phyloP scores from a whole-genome alignment of 2,329 filamentous ascomycete genomes.

The Grosmannia penicillata region DNA sequence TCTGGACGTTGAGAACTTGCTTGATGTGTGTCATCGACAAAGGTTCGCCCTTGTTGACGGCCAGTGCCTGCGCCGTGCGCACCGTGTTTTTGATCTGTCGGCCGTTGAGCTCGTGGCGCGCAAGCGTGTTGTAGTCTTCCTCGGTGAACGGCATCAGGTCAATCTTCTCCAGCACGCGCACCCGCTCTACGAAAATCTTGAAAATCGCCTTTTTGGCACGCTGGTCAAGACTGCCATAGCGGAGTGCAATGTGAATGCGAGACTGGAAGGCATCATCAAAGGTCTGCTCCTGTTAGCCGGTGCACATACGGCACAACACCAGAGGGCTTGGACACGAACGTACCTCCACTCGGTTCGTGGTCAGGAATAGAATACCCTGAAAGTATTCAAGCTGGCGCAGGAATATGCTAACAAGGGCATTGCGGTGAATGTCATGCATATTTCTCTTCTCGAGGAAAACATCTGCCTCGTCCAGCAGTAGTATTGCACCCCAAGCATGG shows the following conservation, averaged over 20 bases:
- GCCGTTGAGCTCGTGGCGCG: constrained; percentile 48
- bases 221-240: constrained; percentile 59
- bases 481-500: constrained; percentile 32
- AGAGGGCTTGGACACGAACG: constrained; percentile 6
- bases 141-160: constrained; percentile 47
- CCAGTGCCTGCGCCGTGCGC: constrained; percentile 67
- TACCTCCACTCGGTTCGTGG: constrained; percentile 69
- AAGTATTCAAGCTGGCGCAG: constrained; percentile 80
- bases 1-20: constrained; percentile 69
- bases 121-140: constrained; percentile 50
- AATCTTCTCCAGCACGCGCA: constrained; percentile 48
- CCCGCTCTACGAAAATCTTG: constrained; percentile 67
- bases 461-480: constrained; percentile 38
- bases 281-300: constrained; percentile 17
- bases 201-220: constrained; percentile 69
- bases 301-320: too few relatives aligned
- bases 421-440: constrained; percentile 28
- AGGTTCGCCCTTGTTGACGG: constrained; percentile 56
- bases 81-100: constrained; percentile 79
- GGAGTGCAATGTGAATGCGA: constrained; percentile 71
- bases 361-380: constrained; percentile 79
- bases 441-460: constrained; percentile 34
- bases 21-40: constrained; percentile 68
- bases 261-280: constrained; percentile 87
- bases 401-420: constrained; percentile 56